Evolutionary conservation across 176 grass and related monocot genomes (phyloP), one percentile per base, ranked within the genome.

Genomic region (Raddia guianensis): DNA sequence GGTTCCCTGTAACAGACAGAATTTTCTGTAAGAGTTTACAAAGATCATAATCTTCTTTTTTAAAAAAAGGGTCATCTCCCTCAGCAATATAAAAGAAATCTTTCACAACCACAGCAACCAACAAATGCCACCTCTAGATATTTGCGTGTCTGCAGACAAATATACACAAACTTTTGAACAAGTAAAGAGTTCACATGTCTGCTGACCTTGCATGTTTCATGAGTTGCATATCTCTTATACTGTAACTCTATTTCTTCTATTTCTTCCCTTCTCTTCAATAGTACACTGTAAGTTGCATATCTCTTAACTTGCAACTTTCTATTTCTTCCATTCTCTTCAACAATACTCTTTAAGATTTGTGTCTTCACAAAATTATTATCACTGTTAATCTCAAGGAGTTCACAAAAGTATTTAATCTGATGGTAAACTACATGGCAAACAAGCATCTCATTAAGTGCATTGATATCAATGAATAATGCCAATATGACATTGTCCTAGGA

Each of bases 191-290:
- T 68, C 87, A 89, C 72, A 49, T 71, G 49, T 70, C 86, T 91
- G 84, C 96, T 95, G 83, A 99, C 96, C 96, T 99, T 99, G 84
- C 80, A 86, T 77, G 80, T 83, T 94, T 94, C 90, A 82, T 90
- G 78, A 81, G 83, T 92, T 93, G 76, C 85, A 86, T 80, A 59
- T 90, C 90, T 88, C 87, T 83, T 74, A 98, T 89, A 86, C 77
- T 81, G 60, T 71, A 94, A 92, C 78, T 84, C 78, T 94, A 92
- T 85, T 95, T 94, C 86, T 97, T 84, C 78, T 94, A 92, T 85
- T 95, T 94, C 86, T 97, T 94, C 89, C 74, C 46, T 87, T 89
- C 77, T 94, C 96, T 93, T 98, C 81, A 87, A 93, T 61, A 89
- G 80, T 92, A 89, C 79, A 89, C 75, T 84, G 80, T 92, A 95